phyloP scores from a whole-genome alignment of 306 rosid species.

The Amphicarpaea edgeworthii region DNA sequence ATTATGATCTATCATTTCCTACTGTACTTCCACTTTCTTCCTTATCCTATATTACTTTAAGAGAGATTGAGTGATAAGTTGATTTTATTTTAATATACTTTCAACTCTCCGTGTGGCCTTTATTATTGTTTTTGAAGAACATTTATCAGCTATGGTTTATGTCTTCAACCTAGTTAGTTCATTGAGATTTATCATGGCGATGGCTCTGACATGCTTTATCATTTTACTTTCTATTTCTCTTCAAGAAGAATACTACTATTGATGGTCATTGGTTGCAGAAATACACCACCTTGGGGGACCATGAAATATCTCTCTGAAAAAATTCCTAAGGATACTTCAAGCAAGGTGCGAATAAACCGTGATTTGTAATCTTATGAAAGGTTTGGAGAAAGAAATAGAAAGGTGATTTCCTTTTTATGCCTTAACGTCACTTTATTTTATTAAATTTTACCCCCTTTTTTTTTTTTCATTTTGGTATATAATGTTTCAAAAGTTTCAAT shows the following conservation, averaged over 20 bases:
- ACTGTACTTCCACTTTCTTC: conserved; percentile 21
- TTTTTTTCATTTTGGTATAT: too few species aligned
- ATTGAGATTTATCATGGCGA: not conserved
- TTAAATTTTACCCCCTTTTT: too few species aligned
- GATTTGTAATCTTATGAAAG: conserved; percentile 85
- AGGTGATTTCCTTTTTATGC: too few species aligned
- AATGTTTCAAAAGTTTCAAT: too few species aligned
- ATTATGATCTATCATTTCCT: conserved; percentile 20
- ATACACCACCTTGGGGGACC: conserved; percentile 95
- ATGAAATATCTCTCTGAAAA: conserved; percentile 92
- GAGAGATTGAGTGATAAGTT: conserved; percentile 12
- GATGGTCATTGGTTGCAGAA: conserved; percentile 64
- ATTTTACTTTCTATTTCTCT: not conserved
- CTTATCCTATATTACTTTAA: not conserved
- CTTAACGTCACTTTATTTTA: too few species aligned
- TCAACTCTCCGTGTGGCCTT: not conserved
- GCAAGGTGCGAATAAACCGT: conserved; percentile 97
- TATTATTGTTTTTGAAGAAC: not conserved
- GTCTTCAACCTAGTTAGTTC: not conserved
- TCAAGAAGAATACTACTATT: not conserved
- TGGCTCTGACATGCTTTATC: not conserved
- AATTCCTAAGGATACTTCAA: conserved; percentile 96
- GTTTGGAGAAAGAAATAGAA: too few species aligned
- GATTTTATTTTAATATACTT: not conserved
- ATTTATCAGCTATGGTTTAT: not conserved